Conservation (phyloP, 371 early-diverging fungal species). For the Mortierella sp. region DNA sequence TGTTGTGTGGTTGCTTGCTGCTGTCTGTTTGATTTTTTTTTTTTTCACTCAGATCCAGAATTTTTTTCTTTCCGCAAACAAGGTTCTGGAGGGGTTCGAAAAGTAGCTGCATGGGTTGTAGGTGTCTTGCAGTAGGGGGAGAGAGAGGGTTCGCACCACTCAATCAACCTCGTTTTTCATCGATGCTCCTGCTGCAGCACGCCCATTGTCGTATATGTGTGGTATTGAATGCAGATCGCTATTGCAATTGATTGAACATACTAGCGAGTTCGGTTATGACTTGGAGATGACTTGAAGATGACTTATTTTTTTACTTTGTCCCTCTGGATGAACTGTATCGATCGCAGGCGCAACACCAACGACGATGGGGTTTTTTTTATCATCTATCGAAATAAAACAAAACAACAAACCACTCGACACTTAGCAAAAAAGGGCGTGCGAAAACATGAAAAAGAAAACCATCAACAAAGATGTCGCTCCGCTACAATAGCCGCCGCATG, state of each 20-base stretch:
- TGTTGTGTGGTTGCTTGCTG: not conserved
- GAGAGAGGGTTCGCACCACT: conserved; percentile 23
- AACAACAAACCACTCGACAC: not conserved
- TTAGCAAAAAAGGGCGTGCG: conserved; percentile 16
- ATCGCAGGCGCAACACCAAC: not conserved
- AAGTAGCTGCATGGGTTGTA: too few species aligned
- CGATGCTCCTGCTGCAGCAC: not conserved
- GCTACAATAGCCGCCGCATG: not conserved
- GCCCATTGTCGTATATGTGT: not conserved
- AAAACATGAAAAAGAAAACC: not conserved
- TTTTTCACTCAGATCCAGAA: not conserved
- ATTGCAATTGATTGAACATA: too few species aligned
- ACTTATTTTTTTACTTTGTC: not conserved
- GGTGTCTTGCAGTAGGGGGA: not conserved
- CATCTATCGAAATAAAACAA: not conserved
- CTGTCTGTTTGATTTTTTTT: not conserved
- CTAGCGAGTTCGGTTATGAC: not conserved
- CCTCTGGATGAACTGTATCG: not conserved
- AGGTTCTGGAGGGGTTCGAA: conserved; percentile 14
- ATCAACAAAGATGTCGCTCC: not conserved
- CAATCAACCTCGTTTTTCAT: conserved; percentile 22
- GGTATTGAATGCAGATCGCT: not conserved
- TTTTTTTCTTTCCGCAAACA: conserved; percentile 10
- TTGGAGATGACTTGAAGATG: not conserved
- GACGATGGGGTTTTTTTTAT: too few species aligned